These are phyloP conservation scores for Rutstroemia sp. DNA, from an alignment of 2,329 filamentous ascomycete genomes.

Conservation along the genomic window DNA sequence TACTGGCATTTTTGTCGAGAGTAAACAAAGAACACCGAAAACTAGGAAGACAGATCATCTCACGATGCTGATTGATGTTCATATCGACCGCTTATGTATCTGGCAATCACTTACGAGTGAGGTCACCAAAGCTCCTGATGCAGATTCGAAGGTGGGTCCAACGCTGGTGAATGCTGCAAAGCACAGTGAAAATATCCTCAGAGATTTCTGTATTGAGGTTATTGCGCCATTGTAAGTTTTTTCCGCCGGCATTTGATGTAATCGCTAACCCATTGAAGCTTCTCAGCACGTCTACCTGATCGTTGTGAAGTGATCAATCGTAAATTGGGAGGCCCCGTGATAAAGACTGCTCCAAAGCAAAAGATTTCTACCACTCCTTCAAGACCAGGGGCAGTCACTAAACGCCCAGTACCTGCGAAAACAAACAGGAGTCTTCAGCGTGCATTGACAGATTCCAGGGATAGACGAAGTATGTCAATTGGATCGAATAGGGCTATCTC, in stretches of 20 bases:
- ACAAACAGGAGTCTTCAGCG: constrained; percentile 49
- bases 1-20: constrained; percentile 8
- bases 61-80: constrained; percentile 58
- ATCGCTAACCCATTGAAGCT: constrained; percentile 42
- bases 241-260: constrained; percentile 7
- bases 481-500: constrained; percentile 53
- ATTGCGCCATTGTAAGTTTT: constrained; percentile 65
- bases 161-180: constrained; percentile 14
- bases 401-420: constrained; percentile 37
- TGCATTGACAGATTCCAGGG: constrained; percentile 53
- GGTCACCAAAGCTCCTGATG: constrained; percentile 35
- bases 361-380: constrained; percentile 37
- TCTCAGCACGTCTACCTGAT: constrained; percentile 67
- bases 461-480: constrained; percentile 44
- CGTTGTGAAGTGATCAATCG: constrained; percentile 63
- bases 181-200: constrained; percentile 49
- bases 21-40: constrained; percentile 21
- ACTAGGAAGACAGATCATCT: constrained; percentile 47
- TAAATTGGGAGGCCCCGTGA: constrained; percentile 67
- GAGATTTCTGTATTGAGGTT: constrained; percentile 73
- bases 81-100: constrained; percentile 73
- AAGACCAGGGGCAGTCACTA: constrained; percentile 46
- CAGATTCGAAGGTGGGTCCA: constrained; percentile 32
- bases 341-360: constrained; percentile 47
- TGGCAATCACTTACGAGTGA: constrained; percentile 71